These are phyloP conservation scores for Aspergillus pseudoviridinutans DNA, from an alignment of 2,329 filamentous ascomycete genomes.

Conservation along the genomic window DNA sequence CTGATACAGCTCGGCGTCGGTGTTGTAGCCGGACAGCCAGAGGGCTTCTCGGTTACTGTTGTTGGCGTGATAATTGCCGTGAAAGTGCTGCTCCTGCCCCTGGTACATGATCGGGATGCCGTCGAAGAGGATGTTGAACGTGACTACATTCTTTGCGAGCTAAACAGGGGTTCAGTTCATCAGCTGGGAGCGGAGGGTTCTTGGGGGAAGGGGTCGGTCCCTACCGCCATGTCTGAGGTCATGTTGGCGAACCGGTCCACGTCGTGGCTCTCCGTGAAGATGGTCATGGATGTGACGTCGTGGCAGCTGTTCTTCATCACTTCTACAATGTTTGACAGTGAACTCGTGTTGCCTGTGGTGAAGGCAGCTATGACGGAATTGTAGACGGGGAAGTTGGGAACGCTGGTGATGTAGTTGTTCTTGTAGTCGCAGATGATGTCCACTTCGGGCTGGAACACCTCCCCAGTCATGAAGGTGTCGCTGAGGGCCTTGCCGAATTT, in stretches of 20 bases:
- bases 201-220: neutral
- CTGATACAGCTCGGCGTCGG: slow-evolving; percentile 36
- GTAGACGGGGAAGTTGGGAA: slow-evolving; percentile 48
- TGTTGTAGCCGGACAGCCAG: slow-evolving; percentile 51
- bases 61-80: slow-evolving; percentile 45
- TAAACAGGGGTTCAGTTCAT: slow-evolving; percentile 2
- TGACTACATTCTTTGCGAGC: slow-evolving; percentile 58
- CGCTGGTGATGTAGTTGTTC: slow-evolving; percentile 34
- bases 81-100: slow-evolving; percentile 61
- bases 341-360: slow-evolving; percentile 26
- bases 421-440: slow-evolving; percentile 42
- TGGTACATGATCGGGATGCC: slow-evolving; percentile 64
- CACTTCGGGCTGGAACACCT: slow-evolving; percentile 39
- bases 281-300: slow-evolving; percentile 46
- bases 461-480: slow-evolving; percentile 46
- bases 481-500: slow-evolving; percentile 34
- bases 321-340: slow-evolving; percentile 22
- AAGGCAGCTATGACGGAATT: slow-evolving; percentile 34
- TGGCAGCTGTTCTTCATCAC: slow-evolving; percentile 24
- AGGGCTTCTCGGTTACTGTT: slow-evolving; percentile 50
- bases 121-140: slow-evolving; percentile 56
- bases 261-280: slow-evolving; percentile 60
- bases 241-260: slow-evolving; percentile 51
- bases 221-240: slow-evolving; percentile 44
- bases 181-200: neutral